Evolutionary conservation across 352 stramenopile genomes (phyloP), one percentile per base, ranked within the genome.

Genomic region (Globisporangium carolinianum): DNA sequence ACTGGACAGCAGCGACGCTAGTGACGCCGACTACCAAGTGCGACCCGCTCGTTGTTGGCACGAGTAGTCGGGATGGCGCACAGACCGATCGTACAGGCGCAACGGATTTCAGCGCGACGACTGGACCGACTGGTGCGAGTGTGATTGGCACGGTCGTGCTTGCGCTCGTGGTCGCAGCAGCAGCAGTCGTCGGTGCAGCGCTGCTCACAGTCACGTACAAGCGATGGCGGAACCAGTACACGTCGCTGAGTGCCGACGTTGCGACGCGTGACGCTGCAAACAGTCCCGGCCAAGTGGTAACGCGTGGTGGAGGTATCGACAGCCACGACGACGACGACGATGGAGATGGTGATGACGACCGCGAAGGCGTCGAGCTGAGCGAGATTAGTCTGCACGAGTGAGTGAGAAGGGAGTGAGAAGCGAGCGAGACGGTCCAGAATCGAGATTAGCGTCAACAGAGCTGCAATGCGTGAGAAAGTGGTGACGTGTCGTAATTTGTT

Each of bases 201-300:
- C 53, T 82, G 53, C 63, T 82, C 14, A 61, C 76, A 4, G 47
- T 62, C 1, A 45, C 76, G 42, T 64, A 71, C 52, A 86, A 83
- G 54, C 61, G 73, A 17, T 83, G 73, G 75, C 71, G 73, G 18
- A 83, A 83, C 60, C 65, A 86, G 57, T 86, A 86, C 48, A 75
- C 67, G 32, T 77, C 73, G 12, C 63, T 86, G n/a, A 71, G 69
- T 38, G 55, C 47, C n/a, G 55, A 66, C 14, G 46, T 43, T 15
- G 53, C 39, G 39, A 15, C 52, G 37, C 55, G n/a, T 42, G 45
- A 17, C 18, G 36, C 36, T 12, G 10, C 36, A 24, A 43, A 52
- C 35, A 39, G 63, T 55, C 36, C 64, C 65, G 47, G 62, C 1
- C 42, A 73, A 58, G 48, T 32, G 24, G 24, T 32, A 32, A 32